Base-by-base conservation (phyloP, 495 filamentous ascomycete genomes). In the Podospora fimiseda region DNA sequence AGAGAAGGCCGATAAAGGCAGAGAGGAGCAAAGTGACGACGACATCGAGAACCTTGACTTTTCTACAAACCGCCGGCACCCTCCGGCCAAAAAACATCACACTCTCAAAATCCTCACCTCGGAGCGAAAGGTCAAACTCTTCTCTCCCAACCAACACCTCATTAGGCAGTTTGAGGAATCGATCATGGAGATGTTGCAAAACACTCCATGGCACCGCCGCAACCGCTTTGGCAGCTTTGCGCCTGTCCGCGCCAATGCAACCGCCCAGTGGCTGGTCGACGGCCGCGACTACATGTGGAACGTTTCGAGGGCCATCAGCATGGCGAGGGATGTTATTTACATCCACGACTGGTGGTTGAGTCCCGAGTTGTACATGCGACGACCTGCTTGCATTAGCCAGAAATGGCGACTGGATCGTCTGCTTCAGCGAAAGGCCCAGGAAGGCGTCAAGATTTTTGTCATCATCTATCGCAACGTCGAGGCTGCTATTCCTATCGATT, bases 261-360 rank as follows among this genome's bases (percentile, higher is more conserved):
- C 90, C 72, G 93, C 92, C 2, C 90, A 96, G 63, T 97, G 92
- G 93, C 76, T 99, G 5, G 93, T 99, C 2, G 93, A 99, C 69
- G 93, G 88, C 13, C 80, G 93, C 45, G 93, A 99, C 62, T 92
- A 97, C 70, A 97, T 97, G 92, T 99, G 93, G 93, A 91, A 96
- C 60, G 91, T 97, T 6, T 95, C 90, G 5, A 82, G 93, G 47
- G 93, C 93, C 2, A 96, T 99, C 67, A 95, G 86, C 66, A 96
- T 96, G 83, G 93, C 93, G 9, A 89, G 89, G 63, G 94, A 99
- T 74, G 93, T 99, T 36, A 90, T 99, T 54, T 97, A 97, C 68
- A 99, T 99, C 47, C 93, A 99, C 66, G 93, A 96, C 66, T 99
- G 93, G 93, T 99, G 93, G 93, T 65, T 99, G 50, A 95, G 88